These are phyloP conservation scores for Lotmaria passim DNA, from an alignment of 208 protist species.

Conservation along the genomic window DNA sequence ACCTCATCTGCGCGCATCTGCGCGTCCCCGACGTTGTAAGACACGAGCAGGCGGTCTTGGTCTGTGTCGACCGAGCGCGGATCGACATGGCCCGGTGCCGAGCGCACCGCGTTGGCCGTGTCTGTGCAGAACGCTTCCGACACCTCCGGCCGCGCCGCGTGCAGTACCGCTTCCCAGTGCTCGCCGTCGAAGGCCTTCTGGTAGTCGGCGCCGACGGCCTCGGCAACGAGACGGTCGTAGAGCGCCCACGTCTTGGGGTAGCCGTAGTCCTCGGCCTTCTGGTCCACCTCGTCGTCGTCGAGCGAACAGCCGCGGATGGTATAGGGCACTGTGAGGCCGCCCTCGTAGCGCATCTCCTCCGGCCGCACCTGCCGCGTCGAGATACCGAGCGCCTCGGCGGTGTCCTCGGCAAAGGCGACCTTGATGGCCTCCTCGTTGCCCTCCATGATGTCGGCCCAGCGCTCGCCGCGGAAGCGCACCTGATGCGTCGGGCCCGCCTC, in stretches of 20 bases:
- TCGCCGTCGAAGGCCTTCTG: conserved; percentile 57
- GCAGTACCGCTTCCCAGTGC: conserved; percentile 55
- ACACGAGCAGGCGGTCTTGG: conserved; percentile 46
- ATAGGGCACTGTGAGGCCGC: conserved; percentile 57
- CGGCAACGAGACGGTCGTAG: conserved; percentile 49
- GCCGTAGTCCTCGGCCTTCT: conserved; percentile 42
- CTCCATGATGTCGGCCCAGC: conserved; percentile 44
- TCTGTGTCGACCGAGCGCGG: conserved; percentile 43
- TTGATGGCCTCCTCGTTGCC: conserved; percentile 36
- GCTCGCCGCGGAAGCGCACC: conserved; percentile 50
- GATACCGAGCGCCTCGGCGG: conserved; percentile 41
- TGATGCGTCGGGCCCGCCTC: conserved; percentile 40
- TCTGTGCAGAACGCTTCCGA: conserved; percentile 59
- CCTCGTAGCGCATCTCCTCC: conserved; percentile 45
- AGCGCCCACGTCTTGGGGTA: conserved; percentile 63
- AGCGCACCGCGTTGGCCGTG: conserved; percentile 41
- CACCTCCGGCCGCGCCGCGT: conserved; percentile 34
- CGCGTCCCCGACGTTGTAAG: conserved; percentile 46
- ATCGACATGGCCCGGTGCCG: conserved; percentile 32
- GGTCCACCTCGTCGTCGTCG: conserved; percentile 49
- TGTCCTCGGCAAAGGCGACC: conserved; percentile 49
- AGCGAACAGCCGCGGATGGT: conserved; percentile 32
- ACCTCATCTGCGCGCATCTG: conserved; percentile 28
- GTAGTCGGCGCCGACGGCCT: conserved; percentile 40
- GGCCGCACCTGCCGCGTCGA: conserved; percentile 36